phyloP scores from a whole-genome alignment of 2,329 filamentous ascomycete genomes.

The Colletotrichum sp. region DNA sequence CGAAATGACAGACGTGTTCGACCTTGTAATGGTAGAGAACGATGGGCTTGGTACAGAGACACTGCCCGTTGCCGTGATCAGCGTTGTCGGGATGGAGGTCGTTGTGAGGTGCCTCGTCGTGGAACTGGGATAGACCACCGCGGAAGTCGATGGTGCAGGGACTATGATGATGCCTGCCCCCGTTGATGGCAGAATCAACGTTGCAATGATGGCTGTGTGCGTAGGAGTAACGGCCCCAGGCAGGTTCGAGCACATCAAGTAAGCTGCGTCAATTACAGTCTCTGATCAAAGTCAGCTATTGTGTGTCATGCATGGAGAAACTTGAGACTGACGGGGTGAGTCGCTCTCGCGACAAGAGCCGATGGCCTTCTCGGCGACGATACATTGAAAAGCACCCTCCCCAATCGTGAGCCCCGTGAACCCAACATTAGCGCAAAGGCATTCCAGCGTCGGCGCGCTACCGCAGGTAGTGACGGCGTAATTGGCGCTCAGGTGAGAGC shows the following conservation, averaged over 20 bases:
- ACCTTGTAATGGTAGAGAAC: slow-evolving; percentile 18
- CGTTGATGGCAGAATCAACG: slow-evolving; percentile 48
- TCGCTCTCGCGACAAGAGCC: slow-evolving; percentile 58
- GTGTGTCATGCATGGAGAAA: not conserved
- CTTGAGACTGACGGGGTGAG: slow-evolving; percentile 37
- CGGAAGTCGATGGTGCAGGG: slow-evolving; percentile 15
- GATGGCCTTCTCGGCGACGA: slow-evolving; percentile 56
- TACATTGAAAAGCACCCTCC: slow-evolving; percentile 74
- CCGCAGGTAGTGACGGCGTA: slow-evolving; percentile 58
- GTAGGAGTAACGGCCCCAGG: slow-evolving; percentile 59
- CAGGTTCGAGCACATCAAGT: slow-evolving; percentile 62
- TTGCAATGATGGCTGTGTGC: slow-evolving; percentile 63
- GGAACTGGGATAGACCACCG: slow-evolving; percentile 10
- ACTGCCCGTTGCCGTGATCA: slow-evolving; percentile 6
- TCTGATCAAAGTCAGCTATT: slow-evolving; percentile 31
- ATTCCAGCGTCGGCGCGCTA: slow-evolving; percentile 58
- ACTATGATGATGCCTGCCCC: slow-evolving; percentile 38
- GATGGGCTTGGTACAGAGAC: slow-evolving; percentile 1
- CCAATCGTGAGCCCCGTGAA: slow-evolving; percentile 70
- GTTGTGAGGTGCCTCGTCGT: not conserved
- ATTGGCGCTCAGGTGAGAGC: slow-evolving; percentile 66
- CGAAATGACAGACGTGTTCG: slow-evolving; percentile 11
- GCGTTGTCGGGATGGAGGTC: slow-evolving; percentile 12
- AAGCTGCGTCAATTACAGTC: slow-evolving; percentile 52
- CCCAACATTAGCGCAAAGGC: slow-evolving; percentile 67